Evolutionary conservation across 2,329 filamentous ascomycete genomes (phyloP).

Genomic region (Cladosporium sp.): DNA sequence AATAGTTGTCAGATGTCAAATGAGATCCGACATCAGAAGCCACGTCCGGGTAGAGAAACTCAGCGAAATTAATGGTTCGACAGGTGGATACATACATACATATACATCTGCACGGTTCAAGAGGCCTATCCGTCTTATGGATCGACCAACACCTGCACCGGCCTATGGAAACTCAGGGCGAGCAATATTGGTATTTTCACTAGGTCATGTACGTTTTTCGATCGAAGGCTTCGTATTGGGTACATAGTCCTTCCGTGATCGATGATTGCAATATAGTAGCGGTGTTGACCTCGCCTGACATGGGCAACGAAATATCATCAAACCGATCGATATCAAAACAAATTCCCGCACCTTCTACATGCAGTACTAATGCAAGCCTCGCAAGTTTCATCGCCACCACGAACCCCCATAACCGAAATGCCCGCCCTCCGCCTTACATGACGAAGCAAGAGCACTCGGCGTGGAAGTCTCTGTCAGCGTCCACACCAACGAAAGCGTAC

Average conservation of each 20-base stretch:
- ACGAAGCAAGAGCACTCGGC: constrained; percentile 37
- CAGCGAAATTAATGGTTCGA: background rate
- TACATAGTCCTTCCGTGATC: no score
- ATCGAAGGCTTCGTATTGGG: background rate
- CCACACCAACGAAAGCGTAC: constrained; percentile 33
- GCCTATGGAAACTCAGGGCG: no score
- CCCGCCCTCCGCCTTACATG: constrained; percentile 38
- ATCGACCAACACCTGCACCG: background rate
- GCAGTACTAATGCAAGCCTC: no score
- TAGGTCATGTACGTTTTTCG: background rate
- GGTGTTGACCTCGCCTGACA: background rate
- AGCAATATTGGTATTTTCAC: no score
- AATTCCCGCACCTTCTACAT: no score
- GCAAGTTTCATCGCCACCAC: background rate
- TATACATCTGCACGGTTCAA: background rate
- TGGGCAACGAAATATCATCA: background rate
- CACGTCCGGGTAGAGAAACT: no score
- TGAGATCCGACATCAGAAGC: background rate
- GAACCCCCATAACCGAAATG: constrained; percentile 26
- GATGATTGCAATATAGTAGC: background rate
- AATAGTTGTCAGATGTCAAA: background rate
- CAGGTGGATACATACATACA: no score
- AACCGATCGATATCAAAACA: background rate
- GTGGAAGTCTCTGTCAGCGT: constrained; percentile 39
- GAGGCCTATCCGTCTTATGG: background rate